phyloP scores from a whole-genome alignment of 2,329 filamentous ascomycete species.

The Phaeoacremonium minimum region DNA sequence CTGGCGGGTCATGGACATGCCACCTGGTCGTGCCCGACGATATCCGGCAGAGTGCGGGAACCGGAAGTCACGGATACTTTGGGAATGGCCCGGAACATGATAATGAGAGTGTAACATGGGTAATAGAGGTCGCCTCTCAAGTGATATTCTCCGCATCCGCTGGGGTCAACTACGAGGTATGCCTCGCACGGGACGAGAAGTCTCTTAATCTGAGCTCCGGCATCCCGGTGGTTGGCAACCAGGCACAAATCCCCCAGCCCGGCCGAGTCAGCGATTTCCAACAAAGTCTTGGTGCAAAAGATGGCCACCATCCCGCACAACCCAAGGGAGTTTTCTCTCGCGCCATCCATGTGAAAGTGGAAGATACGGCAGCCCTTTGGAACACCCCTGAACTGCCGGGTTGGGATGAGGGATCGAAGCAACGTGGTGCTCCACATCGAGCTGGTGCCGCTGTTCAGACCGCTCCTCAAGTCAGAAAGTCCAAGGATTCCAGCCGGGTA shows the following conservation, averaged over 20 bases:
- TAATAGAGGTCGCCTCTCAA: slow-evolving; percentile 88
- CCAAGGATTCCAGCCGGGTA: slow-evolving; percentile 4
- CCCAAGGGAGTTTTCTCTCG: slow-evolving; percentile 78
- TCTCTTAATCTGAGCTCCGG: slow-evolving; percentile 63
- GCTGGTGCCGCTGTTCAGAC: slow-evolving; percentile 7
- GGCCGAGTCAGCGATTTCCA: slow-evolving; percentile 76
- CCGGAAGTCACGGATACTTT: slow-evolving; percentile 39
- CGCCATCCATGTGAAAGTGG: slow-evolving; percentile 71
- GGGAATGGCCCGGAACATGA: slow-evolving; percentile 39
- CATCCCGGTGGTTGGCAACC: slow-evolving; percentile 37
- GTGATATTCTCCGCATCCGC: slow-evolving; percentile 90
- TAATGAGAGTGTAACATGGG: slow-evolving; percentile 68
- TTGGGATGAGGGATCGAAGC: slow-evolving; percentile 36
- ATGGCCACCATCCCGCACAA: slow-evolving; percentile 58
- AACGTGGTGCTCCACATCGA: slow-evolving; percentile 12
- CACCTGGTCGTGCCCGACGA: slow-evolving; percentile 75
- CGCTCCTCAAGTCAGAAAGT: slow-evolving; percentile 9
- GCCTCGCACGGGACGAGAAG: slow-evolving; percentile 81
- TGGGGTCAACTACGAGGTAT: slow-evolving; percentile 80
- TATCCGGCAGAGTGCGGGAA: slow-evolving; percentile 62
- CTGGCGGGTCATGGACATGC: slow-evolving; percentile 81
- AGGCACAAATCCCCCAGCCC: slow-evolving; percentile 51
- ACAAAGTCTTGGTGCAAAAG: slow-evolving; percentile 52
- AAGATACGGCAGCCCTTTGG: slow-evolving; percentile 89
- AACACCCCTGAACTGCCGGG: slow-evolving; percentile 81